Conservation (phyloP, 2,329 filamentous ascomycete species). For the Trichophyton equinum region DNA sequence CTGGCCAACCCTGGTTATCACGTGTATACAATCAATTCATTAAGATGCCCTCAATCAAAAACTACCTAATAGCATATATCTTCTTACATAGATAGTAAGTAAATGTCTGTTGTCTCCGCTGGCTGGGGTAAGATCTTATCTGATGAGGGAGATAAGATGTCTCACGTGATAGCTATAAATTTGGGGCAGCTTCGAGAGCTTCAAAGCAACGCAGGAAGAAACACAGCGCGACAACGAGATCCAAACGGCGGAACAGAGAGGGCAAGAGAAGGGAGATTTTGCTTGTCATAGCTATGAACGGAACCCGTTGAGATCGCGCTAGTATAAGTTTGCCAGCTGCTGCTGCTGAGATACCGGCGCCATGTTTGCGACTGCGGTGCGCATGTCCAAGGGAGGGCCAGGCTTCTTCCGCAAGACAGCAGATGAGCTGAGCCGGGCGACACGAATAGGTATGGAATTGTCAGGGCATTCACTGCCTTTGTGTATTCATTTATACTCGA, state of each 20-base stretch:
- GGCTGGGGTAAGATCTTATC: background rate
- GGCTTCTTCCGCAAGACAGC: slow-evolving; percentile 48
- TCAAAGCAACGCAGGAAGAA: background rate
- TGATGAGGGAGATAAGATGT: background rate
- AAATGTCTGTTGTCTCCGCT: background rate
- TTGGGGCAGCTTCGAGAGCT: background rate
- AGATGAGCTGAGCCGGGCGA: slow-evolving; percentile 46
- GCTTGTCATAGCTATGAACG: background rate
- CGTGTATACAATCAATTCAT: background rate
- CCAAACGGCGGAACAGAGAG: background rate
- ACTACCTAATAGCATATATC: background rate
- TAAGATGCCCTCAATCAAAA: background rate
- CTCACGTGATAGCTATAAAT: background rate
- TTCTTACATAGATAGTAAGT: background rate
- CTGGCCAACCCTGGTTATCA: background rate
- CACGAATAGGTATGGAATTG: slow-evolving; percentile 38
- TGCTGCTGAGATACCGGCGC: background rate
- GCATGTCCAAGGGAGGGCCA: slow-evolving; percentile 25
- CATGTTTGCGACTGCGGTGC: slow-evolving; percentile 30
- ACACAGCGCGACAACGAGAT: background rate
- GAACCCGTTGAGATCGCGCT: background rate
- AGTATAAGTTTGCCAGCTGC: background rate
- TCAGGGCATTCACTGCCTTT: background rate
- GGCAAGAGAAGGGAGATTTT: background rate
- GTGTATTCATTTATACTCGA: background rate